phyloP scores from a whole-genome alignment of 2,329 filamentous ascomycete species.

The Nigrospora oryzae region DNA sequence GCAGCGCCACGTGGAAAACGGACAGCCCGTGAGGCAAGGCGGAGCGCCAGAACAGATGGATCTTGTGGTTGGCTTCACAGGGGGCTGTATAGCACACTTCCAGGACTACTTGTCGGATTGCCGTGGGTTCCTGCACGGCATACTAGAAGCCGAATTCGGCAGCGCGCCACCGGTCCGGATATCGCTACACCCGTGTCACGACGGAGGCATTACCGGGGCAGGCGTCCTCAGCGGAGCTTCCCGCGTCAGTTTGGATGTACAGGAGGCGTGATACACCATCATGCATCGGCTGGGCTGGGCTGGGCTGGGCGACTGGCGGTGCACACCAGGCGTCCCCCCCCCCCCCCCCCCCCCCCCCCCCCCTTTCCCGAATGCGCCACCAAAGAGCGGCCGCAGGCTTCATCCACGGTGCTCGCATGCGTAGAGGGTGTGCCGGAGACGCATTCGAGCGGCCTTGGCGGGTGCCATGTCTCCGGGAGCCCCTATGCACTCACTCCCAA shows the following conservation, averaged over 20 bases:
- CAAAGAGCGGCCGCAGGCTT: too few species aligned
- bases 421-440: too few species aligned
- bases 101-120: slow-evolving; percentile 65
- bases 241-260: slow-evolving; percentile 9
- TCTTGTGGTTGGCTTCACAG: slow-evolving; percentile 70
- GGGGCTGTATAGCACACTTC: slow-evolving; percentile 73
- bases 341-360: too few species aligned
- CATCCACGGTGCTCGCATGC: too few species aligned
- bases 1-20: slow-evolving; percentile 3
- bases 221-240: slow-evolving; percentile 48
- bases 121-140: slow-evolving; percentile 56
- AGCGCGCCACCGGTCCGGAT: slow-evolving; percentile 29
- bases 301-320: too few species aligned
- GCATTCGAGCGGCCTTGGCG: too few species aligned
- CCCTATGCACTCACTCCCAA: too few species aligned
- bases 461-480: too few species aligned
- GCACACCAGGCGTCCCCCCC: too few species aligned
- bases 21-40: not conserved
- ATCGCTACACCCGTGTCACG: slow-evolving; percentile 46
- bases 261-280: not conserved
- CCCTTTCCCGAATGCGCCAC: too few species aligned
- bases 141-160: slow-evolving; percentile 33
- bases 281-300: too few species aligned
- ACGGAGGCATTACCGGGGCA: slow-evolving; percentile 53
- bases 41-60: slow-evolving; percentile 29